Base-by-base conservation (phyloP, 768 basidiomycete genomes). In the Harrya chromipes region DNA sequence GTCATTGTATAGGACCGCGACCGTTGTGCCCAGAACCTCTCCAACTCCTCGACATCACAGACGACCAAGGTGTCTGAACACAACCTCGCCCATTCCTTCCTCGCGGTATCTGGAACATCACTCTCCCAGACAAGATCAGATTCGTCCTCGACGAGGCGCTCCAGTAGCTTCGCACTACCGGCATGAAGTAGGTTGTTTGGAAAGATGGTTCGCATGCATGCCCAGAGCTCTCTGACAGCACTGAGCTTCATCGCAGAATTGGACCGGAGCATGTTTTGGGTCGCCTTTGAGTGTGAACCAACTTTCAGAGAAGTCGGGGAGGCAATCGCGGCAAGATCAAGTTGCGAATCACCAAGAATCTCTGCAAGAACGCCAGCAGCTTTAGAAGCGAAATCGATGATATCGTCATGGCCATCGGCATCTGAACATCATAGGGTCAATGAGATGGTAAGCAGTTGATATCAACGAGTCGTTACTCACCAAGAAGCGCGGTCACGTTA, bases 191-290 rank as follows among this genome's bases (percentile, higher is more conserved):
- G 62, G 8, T 67, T 50, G 4, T 58, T 53, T 0, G 81, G 74
- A 53, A 85, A 71, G 8, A 71, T 61, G 4, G 62, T 63, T 29
- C 72, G 73, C 45, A 78, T 69, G 36, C 67, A 64, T 2, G 63
- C 57, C 85, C 85, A 88, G 31, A 89, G 74, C n/a, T 76, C 72
- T 20, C 75, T 75, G 9, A 81, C 71, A 17, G 85, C 65, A 5
- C 68, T 69, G n/a, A 90, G 63, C 62, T 83, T 87, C 45, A 85
- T 64, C 14, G 70, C 77, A 56, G 62, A 66, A 64, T 76, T 80
- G 50, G 65, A 72, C 34, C 34, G 21, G 31, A 46, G 39, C 1
- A 1, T 34, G 4, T 9, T n/a, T 48, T 47, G 43, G 48, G 57
- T 33, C 46, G 49, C 27, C 52, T 33, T 35, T 21, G 46, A 41